These are phyloP conservation scores for Candida albicans DNA, from an alignment of 1,139 yeast genomes.

Conservation along the genomic window DNA sequence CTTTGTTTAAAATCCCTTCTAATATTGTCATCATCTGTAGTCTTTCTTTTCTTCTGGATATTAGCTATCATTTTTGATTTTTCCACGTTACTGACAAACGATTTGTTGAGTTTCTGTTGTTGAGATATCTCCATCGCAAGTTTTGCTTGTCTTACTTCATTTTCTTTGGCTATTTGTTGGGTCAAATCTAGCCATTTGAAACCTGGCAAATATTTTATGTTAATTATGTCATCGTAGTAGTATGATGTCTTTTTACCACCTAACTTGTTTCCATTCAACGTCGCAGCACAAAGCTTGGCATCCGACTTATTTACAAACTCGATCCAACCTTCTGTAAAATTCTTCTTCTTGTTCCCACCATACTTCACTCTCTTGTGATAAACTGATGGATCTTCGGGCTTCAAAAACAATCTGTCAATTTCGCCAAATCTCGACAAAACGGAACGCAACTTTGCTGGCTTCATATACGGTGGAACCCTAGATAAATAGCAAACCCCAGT, in stretches of 20 bases:
- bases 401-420: slow-evolving; percentile 78
- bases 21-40: slow-evolving; percentile 29
- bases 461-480: slow-evolving; percentile 94
- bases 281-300: slow-evolving; percentile 84
- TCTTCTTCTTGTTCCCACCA: slow-evolving; percentile 93
- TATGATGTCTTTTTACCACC: slow-evolving; percentile 95
- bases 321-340: slow-evolving; percentile 96
- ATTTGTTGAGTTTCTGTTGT: slow-evolving; percentile 82
- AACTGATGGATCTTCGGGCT: slow-evolving; percentile 75
- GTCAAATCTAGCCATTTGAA: slow-evolving; percentile 96
- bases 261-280: slow-evolving; percentile 82
- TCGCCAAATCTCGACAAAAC: slow-evolving; percentile 80
- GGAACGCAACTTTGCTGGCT: slow-evolving; percentile 86
- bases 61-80: slow-evolving; percentile 76
- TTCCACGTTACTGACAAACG: slow-evolving; percentile 81
- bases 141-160: slow-evolving; percentile 84
- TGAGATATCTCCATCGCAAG: slow-evolving; percentile 85
- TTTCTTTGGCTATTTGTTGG: slow-evolving; percentile 89
- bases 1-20: slow-evolving; percentile 65
- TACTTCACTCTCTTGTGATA: slow-evolving; percentile 71
- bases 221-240: slow-evolving; percentile 91
- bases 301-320: slow-evolving; percentile 81
- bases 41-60: slow-evolving; percentile 56
- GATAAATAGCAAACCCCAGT: slow-evolving; percentile 93
- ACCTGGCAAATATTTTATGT: slow-evolving; percentile 82